phyloP scores from a whole-genome alignment of 2,329 filamentous ascomycete genomes.

The Cordyceps pruinosa region DNA sequence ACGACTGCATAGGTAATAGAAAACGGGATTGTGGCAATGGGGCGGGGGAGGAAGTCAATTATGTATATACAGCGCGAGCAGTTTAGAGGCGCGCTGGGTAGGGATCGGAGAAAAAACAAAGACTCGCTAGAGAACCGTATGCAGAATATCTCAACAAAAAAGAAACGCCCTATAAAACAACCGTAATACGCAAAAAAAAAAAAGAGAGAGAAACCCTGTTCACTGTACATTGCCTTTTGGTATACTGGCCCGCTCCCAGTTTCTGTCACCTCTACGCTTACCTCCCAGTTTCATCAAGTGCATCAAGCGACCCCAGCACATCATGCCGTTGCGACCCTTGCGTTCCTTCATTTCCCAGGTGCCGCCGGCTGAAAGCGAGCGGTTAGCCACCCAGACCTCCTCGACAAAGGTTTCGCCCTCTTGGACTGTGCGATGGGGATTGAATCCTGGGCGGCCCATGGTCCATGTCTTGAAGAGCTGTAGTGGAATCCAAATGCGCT shows the following conservation, averaged over 20 bases:
- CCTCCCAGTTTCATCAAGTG: constrained; percentile 24
- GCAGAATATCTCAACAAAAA: not conserved
- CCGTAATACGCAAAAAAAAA: not conserved
- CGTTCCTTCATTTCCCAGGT: constrained; percentile 36
- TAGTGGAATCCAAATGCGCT: constrained; percentile 53
- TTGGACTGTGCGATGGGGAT: constrained; percentile 53
- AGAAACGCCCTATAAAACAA: not conserved
- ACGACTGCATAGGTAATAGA: not conserved
- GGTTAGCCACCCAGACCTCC: constrained; percentile 37
- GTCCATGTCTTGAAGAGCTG: constrained; percentile 53
- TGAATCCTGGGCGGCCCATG: constrained; percentile 50
- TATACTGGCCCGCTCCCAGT: constrained; percentile 5
- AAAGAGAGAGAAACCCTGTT: not conserved
- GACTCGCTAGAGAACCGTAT: not conserved
- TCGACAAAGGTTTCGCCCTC: constrained; percentile 49
- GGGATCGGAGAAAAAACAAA: not conserved
- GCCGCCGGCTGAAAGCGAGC: constrained; percentile 16
- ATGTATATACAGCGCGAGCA: not conserved
- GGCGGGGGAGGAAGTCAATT: not conserved
- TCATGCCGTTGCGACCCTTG: constrained; percentile 43
- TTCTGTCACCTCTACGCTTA: constrained; percentile 13
- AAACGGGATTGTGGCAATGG: not conserved
- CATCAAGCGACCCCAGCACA: constrained; percentile 49
- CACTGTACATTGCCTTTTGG: constrained; percentile 1
- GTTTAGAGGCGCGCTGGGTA: not conserved